Evolutionary conservation across 2,329 filamentous ascomycete species (phyloP), one percentile per base, ranked within the genome.

Genomic region (Chaetomium olivaceum): DNA sequence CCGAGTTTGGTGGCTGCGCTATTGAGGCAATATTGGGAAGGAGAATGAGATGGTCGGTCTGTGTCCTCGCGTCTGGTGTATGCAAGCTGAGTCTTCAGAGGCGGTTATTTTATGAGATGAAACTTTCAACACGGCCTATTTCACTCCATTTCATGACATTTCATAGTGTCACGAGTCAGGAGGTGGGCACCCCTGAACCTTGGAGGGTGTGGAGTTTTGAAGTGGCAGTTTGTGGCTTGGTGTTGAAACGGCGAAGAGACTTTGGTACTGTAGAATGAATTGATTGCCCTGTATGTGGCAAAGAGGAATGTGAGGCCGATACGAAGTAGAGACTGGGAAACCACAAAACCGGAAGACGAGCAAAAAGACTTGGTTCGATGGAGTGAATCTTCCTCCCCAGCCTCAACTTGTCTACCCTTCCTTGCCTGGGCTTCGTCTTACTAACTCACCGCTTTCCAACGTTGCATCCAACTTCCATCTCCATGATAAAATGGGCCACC

Each of bases 371-470:
- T 16, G 23, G 11, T 14, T 14, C 4, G 21, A n/a, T n/a, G n/a
- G n/a, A 52, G 14, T 27, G 50, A 52, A 52, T 52, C 50, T 23
- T 52, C 6, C 27, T n/a, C 23, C 52, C 6, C 14, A 23, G 11
- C 52, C 52, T 31, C 31, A 21, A 52, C 16, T n/a, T 25, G 21
- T 9, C 23, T 23, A 4, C 14, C 27, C 23, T 9, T 12, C 29
- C 27, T 36, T 36, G 33, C 33, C 14, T n/a, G n/a, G 6, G 9
- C 51, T 29, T n/a, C 19, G 6, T 7, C 25, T 21, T 27, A 11
- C 52, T 6, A 43, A n/a, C 29, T 56, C 27, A 56, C 52, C 52
- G 52, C 52, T 56, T 56, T 56, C 29, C 52, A 56, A 11, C 52
- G 52, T 56, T 3, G 52, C 27, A 56, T 56, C 8, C 16, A 36